phyloP scores from a whole-genome alignment of 805 yeast species.

The Metahyphopichia silvanorum region DNA sequence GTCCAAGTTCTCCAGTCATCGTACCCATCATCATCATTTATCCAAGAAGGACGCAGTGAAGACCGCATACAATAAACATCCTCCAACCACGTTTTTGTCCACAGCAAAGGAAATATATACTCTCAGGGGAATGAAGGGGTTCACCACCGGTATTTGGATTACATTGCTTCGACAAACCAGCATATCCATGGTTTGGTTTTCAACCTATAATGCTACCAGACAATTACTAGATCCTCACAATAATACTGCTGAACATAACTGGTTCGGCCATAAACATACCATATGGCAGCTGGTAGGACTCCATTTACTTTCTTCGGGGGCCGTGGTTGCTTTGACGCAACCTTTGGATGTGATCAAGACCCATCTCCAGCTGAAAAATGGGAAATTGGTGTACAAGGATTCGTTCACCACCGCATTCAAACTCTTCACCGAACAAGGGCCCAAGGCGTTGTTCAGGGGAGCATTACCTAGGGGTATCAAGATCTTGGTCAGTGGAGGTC shows the following conservation, averaged over 20 bases:
- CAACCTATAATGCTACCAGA: conserved; percentile 74
- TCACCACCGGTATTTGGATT: conserved; percentile 78
- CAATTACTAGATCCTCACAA: conserved; percentile 61
- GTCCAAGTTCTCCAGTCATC: conserved; percentile 18
- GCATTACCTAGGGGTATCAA: conserved; percentile 38
- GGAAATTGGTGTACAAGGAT: conserved; percentile 56
- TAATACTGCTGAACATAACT: conserved; percentile 24
- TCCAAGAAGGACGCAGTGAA: conserved; percentile 18
- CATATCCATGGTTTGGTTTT: conserved; percentile 78
- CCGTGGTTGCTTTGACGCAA: conserved; percentile 77
- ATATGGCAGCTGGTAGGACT: conserved; percentile 49
- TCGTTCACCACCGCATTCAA: conserved; percentile 47
- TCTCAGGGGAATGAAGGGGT: conserved; percentile 73
- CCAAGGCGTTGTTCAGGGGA: conserved; percentile 30
- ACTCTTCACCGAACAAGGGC: conserved; percentile 29
- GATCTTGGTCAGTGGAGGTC: conserved; percentile 38
- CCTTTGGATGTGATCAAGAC: conserved; percentile 88
- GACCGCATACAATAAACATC: conserved; percentile 44
- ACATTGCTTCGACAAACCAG: conserved; percentile 78
- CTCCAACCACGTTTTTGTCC: conserved; percentile 50
- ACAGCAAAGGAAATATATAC: conserved; percentile 64
- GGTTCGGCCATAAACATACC: conserved; percentile 46
- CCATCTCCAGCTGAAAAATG: conserved; percentile 76
- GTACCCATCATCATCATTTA: conserved; percentile 3
- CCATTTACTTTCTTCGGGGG: conserved; percentile 55